Conservation (phyloP, 2,329 filamentous ascomycete species). For the Stylonectria norvegica region DNA sequence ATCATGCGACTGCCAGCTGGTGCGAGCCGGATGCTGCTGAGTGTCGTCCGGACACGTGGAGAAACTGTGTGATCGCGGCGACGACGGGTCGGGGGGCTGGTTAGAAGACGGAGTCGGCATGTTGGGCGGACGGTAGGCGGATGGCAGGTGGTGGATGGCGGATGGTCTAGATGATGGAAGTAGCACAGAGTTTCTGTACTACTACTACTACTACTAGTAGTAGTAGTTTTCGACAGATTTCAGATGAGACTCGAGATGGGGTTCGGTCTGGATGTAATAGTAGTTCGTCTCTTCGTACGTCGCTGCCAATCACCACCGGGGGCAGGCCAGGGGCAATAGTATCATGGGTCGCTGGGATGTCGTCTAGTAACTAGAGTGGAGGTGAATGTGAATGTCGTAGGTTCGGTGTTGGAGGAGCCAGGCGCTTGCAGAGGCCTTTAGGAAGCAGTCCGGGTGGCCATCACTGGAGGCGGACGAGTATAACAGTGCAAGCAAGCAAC, state of each 20-base stretch:
- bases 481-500: constrained; percentile 13
- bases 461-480: constrained; percentile 10
- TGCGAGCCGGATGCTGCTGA: constrained; percentile 27
- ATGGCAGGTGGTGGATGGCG: not conserved
- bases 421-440: constrained; percentile 21
- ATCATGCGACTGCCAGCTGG: constrained; percentile 24
- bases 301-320: constrained; percentile 24
- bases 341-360: constrained; percentile 7
- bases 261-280: no score
- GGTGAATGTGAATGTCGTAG: no score
- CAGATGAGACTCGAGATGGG: no score
- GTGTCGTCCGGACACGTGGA: constrained; percentile 45
- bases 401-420: constrained; percentile 5
- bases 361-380: no score
- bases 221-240: no score
- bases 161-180: not conserved
- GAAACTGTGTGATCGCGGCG: constrained; percentile 37
- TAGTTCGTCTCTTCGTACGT: not conserved
- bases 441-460: constrained; percentile 15
- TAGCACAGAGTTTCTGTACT: no score
- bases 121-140: constrained; percentile 17
- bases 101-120: constrained; percentile 48
- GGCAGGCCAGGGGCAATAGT: constrained; percentile 23
- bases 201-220: no score
- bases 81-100: constrained; percentile 36